Evolutionary conservation across 495 filamentous ascomycete species (phyloP), one percentile per base, ranked within the genome.

Genomic region (Aspergillus hancockii): DNA sequence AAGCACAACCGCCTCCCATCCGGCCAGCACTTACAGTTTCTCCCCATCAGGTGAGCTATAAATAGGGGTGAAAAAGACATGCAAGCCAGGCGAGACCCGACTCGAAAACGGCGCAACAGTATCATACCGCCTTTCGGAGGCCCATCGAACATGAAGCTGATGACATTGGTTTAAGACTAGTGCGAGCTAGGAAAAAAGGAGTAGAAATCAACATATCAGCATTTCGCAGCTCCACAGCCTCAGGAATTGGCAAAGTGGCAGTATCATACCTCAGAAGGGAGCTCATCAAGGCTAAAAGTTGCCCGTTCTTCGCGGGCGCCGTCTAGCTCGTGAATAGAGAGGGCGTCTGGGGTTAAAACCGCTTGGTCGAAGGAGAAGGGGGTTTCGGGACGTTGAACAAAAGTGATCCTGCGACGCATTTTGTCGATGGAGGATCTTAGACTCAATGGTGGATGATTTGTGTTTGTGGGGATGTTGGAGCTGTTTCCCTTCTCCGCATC

Each of bases 341-440:
- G 69, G 18, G 73, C 71, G 22, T 74, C 68, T 18, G 70, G 64
- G 6, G 70, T 70, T 21, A 93, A 65, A 0, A 78, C 67, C 53
- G 90, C 72, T 49, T 84, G 80, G 16, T 85, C 71, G 0, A 86
- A 84, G 19, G 86, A 81, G 19, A 92, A 81, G 1, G 80, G 79
- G 45, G 87, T 76, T 21, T 85, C 78, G 30, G 82, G 67, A 41
- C 78, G 78, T 49, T 91, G 87, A 54, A 96, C 67, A 69, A 86
- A 96, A 19, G 93, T 97, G 52, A 91, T 87, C 71, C 93, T 83
- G 75, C 91, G 87, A 63, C 88, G 88, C 93, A 98, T 98, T 52
- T 49, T 81, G 45, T 9, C 4, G 16, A 25, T 21, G 54, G 65
- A 51, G 62, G 61, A 60, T 63, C 53, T 61, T 10, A 16, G 22